A percentile compares a stretch with the other conserved stretches of the same genome.
These are phyloP conservation scores for Aspergillus phoenicis DNA, from an alignment of 2,329 filamentous ascomycete genomes.

Conservation along the genomic window DNA sequence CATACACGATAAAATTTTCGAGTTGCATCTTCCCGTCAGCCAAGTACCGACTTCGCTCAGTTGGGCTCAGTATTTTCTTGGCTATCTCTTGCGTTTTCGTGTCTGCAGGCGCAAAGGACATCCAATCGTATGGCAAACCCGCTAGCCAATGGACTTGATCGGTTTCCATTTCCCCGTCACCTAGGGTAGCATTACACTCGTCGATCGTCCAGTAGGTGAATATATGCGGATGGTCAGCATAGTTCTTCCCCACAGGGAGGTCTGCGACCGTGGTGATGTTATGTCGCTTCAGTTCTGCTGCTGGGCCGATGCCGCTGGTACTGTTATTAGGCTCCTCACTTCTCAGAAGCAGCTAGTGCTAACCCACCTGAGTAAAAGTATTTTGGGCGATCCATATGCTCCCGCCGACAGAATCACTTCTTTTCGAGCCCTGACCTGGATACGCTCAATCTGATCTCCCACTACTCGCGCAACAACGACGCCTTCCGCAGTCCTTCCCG, in stretches of 20 bases:
- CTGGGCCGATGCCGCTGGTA: not conserved
- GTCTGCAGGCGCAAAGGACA: not conserved
- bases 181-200: not conserved
- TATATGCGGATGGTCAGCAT: constrained; percentile 1
- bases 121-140: constrained; percentile 5
- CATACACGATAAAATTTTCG: not conserved
- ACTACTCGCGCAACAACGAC: not conserved
- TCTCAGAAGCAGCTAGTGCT: not conserved
- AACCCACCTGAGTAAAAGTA: not conserved
- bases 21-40: constrained; percentile 2
- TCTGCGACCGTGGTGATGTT: not conserved
- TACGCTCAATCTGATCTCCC: not conserved
- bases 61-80: not conserved
- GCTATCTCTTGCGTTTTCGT: not conserved
- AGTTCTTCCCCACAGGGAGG: not conserved
- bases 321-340: not conserved
- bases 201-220: constrained; percentile 7
- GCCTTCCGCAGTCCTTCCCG: not conserved
- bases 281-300: not conserved
- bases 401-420: constrained; percentile 1
- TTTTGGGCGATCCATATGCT: constrained; percentile 1
- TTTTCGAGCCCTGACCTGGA: not conserved
- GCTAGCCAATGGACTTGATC: not conserved
- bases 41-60: not conserved
- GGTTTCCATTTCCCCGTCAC: not conserved